Evolutionary conservation across 2,329 filamentous ascomycete genomes (phyloP).

Genomic region (Colletotrichum karsti): DNA sequence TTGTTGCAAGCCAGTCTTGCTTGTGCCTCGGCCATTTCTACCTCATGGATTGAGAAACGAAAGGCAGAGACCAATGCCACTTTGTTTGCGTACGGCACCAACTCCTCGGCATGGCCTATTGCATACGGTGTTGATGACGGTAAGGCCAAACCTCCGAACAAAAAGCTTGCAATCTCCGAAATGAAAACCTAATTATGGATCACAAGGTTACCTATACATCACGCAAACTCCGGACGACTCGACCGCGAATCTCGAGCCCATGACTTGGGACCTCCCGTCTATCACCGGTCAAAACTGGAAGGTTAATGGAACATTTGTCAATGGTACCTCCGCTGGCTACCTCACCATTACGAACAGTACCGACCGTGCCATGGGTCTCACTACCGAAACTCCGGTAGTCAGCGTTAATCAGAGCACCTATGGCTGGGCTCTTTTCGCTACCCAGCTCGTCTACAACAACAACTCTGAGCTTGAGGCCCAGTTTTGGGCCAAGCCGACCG

Average conservation of each 20-base stretch:
- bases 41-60: neutral
- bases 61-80: neutral
- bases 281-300: constrained; percentile 1
- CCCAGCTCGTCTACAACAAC: neutral
- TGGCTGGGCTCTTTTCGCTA: neutral
- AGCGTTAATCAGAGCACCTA: neutral
- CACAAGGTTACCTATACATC: neutral
- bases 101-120: neutral
- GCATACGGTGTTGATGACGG: neutral
- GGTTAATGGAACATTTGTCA: neutral
- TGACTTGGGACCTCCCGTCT: neutral
- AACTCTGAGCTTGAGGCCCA: neutral
- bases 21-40: neutral
- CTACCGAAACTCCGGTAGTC: neutral
- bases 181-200: neutral
- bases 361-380: neutral
- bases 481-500: neutral
- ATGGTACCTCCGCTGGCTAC: neutral
- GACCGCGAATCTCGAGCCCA: neutral
- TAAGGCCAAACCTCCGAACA: neutral
- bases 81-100: neutral
- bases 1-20: neutral
- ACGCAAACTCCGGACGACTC: neutral
- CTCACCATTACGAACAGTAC: neutral
- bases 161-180: fast-evolving